Conservation (phyloP, 1,284 basidiomycete species). For the Trametes hirsuta region DNA sequence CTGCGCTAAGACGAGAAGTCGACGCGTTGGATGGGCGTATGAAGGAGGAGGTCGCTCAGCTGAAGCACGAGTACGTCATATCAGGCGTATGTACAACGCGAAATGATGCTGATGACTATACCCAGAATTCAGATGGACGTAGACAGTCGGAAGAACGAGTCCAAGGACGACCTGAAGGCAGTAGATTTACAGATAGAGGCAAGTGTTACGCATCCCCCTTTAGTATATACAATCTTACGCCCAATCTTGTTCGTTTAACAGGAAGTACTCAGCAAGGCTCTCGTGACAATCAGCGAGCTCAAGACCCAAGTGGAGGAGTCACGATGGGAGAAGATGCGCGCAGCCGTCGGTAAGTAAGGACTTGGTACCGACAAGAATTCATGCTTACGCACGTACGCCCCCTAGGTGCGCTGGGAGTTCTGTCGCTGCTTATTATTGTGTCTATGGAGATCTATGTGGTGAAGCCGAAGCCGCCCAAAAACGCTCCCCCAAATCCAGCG, state of each 20-base stretch:
- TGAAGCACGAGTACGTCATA: conserved; percentile 85
- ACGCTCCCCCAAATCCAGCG: conserved; percentile 32
- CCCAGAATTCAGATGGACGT: conserved; percentile 92
- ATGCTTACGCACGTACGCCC: background rate
- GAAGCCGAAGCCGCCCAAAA: conserved; percentile 37
- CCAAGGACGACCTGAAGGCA: conserved; percentile 85
- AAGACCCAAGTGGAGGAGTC: conserved; percentile 87
- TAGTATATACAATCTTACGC: background rate
- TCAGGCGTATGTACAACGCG: background rate
- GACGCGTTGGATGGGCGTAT: conserved; percentile 89
- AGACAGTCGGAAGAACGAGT: conserved; percentile 92
- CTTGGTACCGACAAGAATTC: background rate
- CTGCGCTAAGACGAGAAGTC: conserved; percentile 84
- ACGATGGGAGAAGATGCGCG: conserved; percentile 91
- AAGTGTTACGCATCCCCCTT: conserved; percentile 16
- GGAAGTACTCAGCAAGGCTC: conserved; percentile 87
- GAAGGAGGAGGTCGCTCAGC: conserved; percentile 88
- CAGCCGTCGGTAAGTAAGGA: conserved; percentile 72
- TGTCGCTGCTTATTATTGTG: conserved; percentile 67
- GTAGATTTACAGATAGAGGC: conserved; percentile 93
- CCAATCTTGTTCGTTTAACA: conserved; percentile 33
- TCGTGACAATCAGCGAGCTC: conserved; percentile 84
- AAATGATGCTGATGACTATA: background rate
- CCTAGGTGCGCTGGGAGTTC: conserved; percentile 64
- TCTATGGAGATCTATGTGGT: conserved; percentile 62